A percentile compares a stretch with the other conserved stretches of the same genome.
These are phyloP conservation scores for Coprinopsis cinerea DNA, from an alignment of 768 basidiomycete genomes.

Conservation along the genomic window DNA sequence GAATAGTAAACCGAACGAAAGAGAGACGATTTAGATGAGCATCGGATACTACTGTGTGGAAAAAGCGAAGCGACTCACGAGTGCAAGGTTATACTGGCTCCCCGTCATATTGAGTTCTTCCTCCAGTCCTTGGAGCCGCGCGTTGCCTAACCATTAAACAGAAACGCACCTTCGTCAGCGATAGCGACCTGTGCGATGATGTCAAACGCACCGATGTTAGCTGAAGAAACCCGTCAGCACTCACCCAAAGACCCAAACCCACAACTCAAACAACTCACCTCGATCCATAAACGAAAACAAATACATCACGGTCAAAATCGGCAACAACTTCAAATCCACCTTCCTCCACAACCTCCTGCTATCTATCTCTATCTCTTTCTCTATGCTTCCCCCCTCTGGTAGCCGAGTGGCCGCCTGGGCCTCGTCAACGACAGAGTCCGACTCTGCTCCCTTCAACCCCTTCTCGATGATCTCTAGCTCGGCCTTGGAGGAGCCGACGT, in stretches of 20 bases:
- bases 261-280: constrained; percentile 31
- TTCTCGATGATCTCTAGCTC: not conserved
- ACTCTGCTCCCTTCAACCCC: too few relatives aligned
- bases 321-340: constrained; percentile 52
- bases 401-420: too few relatives aligned
- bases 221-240: constrained; percentile 31
- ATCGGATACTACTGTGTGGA: constrained; percentile 10
- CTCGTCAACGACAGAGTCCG: too few relatives aligned
- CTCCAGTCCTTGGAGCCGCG: constrained; percentile 56
- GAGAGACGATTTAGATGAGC: not conserved
- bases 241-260: not conserved
- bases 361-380: too few relatives aligned
- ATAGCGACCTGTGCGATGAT: not conserved
- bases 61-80: constrained; percentile 32
- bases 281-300: constrained; percentile 61
- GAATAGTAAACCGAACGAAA: not conserved
- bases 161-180: too few relatives aligned
- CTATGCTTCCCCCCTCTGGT: too few relatives aligned
- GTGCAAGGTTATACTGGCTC: constrained; percentile 59
- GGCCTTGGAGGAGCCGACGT: constrained; percentile 1
- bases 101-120: constrained; percentile 51
- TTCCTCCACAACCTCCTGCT: constrained; percentile 51
- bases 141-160: constrained; percentile 43
- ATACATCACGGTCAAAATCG: constrained; percentile 55
- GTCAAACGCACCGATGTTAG: constrained; percentile 45